Base-by-base conservation (phyloP, 2,329 filamentous ascomycete genomes). In the Metarhizium rileyi region DNA sequence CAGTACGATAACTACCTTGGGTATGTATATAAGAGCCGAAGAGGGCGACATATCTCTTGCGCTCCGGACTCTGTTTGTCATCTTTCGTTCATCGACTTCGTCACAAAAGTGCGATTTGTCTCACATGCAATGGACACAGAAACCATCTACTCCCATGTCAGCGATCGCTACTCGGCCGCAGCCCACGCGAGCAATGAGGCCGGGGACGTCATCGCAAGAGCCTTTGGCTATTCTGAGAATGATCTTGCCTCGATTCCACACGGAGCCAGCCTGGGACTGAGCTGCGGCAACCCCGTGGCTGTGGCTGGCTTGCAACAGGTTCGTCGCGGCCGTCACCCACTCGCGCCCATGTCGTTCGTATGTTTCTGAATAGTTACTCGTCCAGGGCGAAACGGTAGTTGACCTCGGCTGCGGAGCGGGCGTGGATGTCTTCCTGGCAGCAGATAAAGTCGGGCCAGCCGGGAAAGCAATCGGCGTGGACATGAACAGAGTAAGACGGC, bases 401-500 rank as follows among this genome's bases (percentile, higher is more conserved):
- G 78, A 81, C 54, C 64, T 83, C 1, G 78, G 79, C 2, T 72
- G 70, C 52, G 78, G 80, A 3, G 77, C 73, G 7, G 78, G 79
- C 1, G 75, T 82, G 42, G 78, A 83, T 56, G 71, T 75, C 18
- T 78, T 81, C 52, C 69, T 75, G 3, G 76, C 77, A 10, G 68
- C 74, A 4, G 64, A 64, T 25, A 75, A 70, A 55, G 70, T 81
- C 35, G 76, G 76, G 0, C 44, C 55, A 0, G 60, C 59, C 4
- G 77, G 78, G 1, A 70, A 63, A 26, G 75, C 67, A 3, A 74
- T 81, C 45, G 80, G 79, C 7, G 65, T 83, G 4, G 78, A 83
- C 56, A 81, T 83, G 74, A 82, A 75, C 54, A 70, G 78, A 62
- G 77, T 75, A n/a, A n/a, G n/a, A n/a, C n/a, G n/a, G n/a, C n/a